Evolutionary conservation across 1,284 basidiomycete genomes (phyloP), one percentile per base, ranked within the genome.

Genomic region (Erythrobasidium hasegawianum): DNA sequence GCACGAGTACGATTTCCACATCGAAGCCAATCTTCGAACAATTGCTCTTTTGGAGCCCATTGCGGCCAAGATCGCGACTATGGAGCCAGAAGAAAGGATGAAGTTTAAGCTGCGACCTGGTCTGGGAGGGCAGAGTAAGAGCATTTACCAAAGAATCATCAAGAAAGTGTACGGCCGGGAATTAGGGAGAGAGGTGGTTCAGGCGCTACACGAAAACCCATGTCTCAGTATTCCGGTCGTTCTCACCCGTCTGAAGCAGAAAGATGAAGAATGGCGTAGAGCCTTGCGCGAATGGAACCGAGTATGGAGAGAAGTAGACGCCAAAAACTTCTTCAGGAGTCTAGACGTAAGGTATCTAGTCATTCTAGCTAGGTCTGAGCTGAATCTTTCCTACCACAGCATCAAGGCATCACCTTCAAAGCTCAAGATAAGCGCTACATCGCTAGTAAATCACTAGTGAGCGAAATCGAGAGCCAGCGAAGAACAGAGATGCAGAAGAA

Each of bases 191-290:
- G 95, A 98, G 76, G 85, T 98, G 60, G 86, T 96, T 59, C 85
- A 87, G 69, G 91, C 93, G 1, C 80, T 99, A 67, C 92, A 97
- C 78, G 94, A 98, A 67, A 89, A 87, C 72, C 96, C 96, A 0
- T 85, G 84, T 54, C 86, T 93, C 52, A 87, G 95, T 0, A 87
- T 98, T 8, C 93, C 95, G 1, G 90, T 98, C 69, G 91, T 98
- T 4, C 84, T 98, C 10, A 81, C 85, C 50, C 86, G 96, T 20
- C 82, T 99, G 66, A 95, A 92, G 81, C 86, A 88, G 75, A 97
- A 96, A 78, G 90, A 97, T 76, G 93, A 97, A 72, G 96, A 99
- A 77, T 98, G 96, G 96, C 87, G 91, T 77, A 84, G 90, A 50
- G 87, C 89, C 27, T 90, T 96, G 78, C 83, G 95, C 57, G 95